Evolutionary conservation across 352 stramenopile species (phyloP), one percentile per base, ranked within the genome.

Genomic region (Phytophthora megakarya): DNA sequence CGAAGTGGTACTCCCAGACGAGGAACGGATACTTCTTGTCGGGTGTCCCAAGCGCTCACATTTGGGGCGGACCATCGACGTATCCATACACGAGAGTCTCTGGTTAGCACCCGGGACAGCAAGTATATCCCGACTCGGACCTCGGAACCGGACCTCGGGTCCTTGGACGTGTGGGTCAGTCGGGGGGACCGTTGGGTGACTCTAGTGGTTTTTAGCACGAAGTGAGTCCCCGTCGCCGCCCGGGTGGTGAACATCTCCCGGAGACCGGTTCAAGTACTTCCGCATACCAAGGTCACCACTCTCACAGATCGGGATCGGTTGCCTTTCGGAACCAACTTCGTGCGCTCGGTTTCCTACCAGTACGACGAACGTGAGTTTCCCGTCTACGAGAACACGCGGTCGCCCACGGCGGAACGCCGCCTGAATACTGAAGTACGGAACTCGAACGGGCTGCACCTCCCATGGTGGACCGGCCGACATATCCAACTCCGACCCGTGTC

Each of bases 311-410:
- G 1, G 0, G 40, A 35, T 3, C 26, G 26, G 13, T 23, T 60
- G 26, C 39, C 52, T 13, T 5, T 60, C 7, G 39, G 39, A 3
- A 51, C 39, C 3, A 60, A 50, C 13, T 50, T 60, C 2, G 39
- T 60, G 4, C 28, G 52, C 1, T 40, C 52, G 2, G 52, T 26
- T 3, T 43, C 52, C 0, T 32, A 19, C 6, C 5, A 50, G 16
- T 60, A 60, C 15, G 39, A 60, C 5, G 52, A 43, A 8, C 52
- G 39, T 1, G 26, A 44, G 19, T 49, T 47, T 15, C n/a, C 39
- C 3, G 49, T 47, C 4, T 40, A 48, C 25, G 51, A 59, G 38
- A 59, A 49, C 3, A 48, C 39, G 3, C 12, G 19, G 0, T 43
- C 52, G 19, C 39, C 13, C 5, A 40, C 42, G 0, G 16, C 39